Conservation (phyloP, 257 asterid species). For the Jacaranda copaia region DNA sequence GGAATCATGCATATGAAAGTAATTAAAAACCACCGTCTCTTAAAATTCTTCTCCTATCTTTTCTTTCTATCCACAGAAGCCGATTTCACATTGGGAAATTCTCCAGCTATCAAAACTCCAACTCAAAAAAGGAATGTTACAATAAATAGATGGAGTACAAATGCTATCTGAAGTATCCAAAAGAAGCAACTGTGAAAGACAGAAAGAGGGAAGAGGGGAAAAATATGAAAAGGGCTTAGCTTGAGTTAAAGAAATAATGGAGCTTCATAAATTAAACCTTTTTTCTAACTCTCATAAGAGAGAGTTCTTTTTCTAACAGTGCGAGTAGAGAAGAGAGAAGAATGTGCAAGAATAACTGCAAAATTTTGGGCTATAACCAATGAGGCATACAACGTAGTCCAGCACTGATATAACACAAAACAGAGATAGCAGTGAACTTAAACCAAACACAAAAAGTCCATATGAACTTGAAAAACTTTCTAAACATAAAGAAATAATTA, state of each 20-base stretch:
- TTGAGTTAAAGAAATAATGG: constrained; percentile 16
- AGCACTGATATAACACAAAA: constrained; percentile 24
- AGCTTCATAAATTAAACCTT: constrained; percentile 28
- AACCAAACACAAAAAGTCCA: constrained; percentile 31
- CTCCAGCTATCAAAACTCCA: constrained; percentile 23
- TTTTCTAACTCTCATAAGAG: constrained; percentile 2
- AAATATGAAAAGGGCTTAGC: constrained; percentile 21
- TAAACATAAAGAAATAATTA: constrained; percentile 33
- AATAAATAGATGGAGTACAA: constrained; percentile 20
- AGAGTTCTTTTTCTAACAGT: constrained; percentile 12
- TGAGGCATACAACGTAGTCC: constrained; percentile 14
- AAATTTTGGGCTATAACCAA: constrained; percentile 10
- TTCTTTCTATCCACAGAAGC: constrained; percentile 1
- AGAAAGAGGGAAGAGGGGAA: constrained; percentile 26
- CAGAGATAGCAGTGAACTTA: constrained; percentile 28
- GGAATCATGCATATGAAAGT: neutral
- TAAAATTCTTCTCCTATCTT: neutral
- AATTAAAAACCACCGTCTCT: neutral
- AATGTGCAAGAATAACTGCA: constrained; percentile 24
- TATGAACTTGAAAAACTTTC: neutral
- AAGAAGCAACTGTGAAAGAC: constrained; percentile 15
- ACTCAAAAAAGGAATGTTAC: constrained; percentile 9
- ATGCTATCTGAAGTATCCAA: constrained; percentile 13
- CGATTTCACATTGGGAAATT: neutral
- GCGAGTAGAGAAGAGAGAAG: constrained; percentile 12